Conservation (phyloP, 202 grass and related monocot species). For the Schoenoplectus tabernaemontani region DNA sequence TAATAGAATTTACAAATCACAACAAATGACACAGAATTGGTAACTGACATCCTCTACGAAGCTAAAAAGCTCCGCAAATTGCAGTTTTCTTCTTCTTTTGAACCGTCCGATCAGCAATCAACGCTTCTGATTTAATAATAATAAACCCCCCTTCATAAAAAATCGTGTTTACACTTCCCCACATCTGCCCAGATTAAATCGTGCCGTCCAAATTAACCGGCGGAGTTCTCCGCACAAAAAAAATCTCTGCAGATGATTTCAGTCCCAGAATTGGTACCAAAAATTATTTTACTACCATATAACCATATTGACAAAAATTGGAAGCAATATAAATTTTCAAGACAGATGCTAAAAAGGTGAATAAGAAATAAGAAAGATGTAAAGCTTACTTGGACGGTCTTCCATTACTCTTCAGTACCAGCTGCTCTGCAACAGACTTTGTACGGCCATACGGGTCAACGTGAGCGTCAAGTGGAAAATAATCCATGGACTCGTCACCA, state of each 20-base stretch:
- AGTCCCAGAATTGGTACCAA: background rate
- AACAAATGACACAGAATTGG: background rate
- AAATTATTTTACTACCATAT: background rate
- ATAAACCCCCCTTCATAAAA: too few relatives aligned
- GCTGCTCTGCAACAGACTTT: slow-evolving; percentile 82
- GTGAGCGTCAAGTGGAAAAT: slow-evolving; percentile 75
- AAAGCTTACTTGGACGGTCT: slow-evolving; percentile 62
- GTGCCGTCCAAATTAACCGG: too few relatives aligned
- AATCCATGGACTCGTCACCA: slow-evolving; percentile 59
- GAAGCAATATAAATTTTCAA: background rate
- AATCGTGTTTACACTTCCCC: too few relatives aligned
- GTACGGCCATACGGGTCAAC: slow-evolving; percentile 86
- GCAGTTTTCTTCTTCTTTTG: too few relatives aligned
- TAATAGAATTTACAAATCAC: background rate
- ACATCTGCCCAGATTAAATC: too few relatives aligned
- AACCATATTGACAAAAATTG: background rate
- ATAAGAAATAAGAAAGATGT: background rate
- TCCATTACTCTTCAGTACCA: slow-evolving; percentile 81
- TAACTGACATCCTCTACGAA: too few relatives aligned
- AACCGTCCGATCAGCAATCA: too few relatives aligned
- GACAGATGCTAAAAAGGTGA: background rate
- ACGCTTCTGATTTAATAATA: too few relatives aligned
- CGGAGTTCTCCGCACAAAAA: too few relatives aligned
- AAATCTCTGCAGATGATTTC: too few relatives aligned
- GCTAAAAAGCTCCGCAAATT: too few relatives aligned